These are phyloP conservation scores for Malassezia cuniculi DNA, from an alignment of 1,284 basidiomycete species.

Conservation along the genomic window DNA sequence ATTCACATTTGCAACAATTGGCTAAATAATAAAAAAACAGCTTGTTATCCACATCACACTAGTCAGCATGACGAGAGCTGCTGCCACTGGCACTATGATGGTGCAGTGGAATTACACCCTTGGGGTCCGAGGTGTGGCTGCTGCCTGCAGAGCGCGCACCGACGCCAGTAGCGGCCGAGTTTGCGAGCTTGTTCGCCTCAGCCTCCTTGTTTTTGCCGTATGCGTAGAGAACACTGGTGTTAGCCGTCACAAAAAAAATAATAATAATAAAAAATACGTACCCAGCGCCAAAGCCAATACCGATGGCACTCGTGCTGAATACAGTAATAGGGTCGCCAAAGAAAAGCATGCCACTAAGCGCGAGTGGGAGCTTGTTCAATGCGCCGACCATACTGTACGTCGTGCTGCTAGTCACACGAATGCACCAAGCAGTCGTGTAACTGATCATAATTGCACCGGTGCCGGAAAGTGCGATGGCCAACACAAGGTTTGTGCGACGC, in stretches of 20 bases:
- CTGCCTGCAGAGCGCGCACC: neutral
- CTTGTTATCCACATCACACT: no score
- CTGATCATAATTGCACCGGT: conserved; percentile 94
- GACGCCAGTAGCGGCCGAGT: conserved; percentile 20
- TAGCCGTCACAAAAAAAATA: neutral
- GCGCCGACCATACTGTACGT: conserved; percentile 99
- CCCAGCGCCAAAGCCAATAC: conserved; percentile 81
- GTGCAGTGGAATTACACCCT: conserved; percentile 22
- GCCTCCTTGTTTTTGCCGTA: conserved; percentile 43
- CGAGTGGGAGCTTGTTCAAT: conserved; percentile 93
- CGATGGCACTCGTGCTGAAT: conserved; percentile 75
- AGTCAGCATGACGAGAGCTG: no score
- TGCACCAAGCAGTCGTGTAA: conserved; percentile 97
- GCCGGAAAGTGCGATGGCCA: conserved; percentile 85
- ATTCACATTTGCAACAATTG: no score
- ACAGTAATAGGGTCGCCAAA: conserved; percentile 66
- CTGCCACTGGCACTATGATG: no score
- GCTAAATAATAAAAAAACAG: no score
- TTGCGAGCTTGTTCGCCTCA: conserved; percentile 22
- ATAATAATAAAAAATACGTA: neutral
- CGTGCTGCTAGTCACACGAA: conserved; percentile 87
- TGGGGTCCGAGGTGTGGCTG: conserved; percentile 9
- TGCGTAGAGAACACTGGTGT: conserved; percentile 28
- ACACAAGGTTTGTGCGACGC: conserved; percentile 65
- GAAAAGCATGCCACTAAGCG: conserved; percentile 48